Evolutionary conservation across 129 eudicot species (phyloP), one percentile per base, ranked within the genome.

Genomic region (Flaveria robusta): DNA sequence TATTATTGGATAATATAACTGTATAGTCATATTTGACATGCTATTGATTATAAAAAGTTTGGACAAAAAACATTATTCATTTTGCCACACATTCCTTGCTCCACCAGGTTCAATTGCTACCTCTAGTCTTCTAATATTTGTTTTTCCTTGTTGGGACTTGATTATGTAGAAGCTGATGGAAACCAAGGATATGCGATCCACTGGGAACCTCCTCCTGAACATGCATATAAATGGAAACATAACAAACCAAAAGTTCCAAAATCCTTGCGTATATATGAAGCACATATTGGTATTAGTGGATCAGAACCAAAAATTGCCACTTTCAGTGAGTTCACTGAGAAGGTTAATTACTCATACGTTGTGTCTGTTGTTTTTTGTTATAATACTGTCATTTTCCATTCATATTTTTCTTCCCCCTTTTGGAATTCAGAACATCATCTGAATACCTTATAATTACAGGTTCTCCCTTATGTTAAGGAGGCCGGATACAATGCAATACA

Each of bases 191-290:
- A 72, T 83, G 99, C 99, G 12, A 88, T 94, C 67, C 99, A 91
- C 55, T 94, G 99, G 99, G 99, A 94, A 60, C 97, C 97, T 39
- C 86, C 97, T 65, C 97, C 99, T 62, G 99, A 94, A 72, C 42
- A 73, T 74, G 80, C 85, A 60, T 87, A 94, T 75, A 91, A 49
- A 55, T 94, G 99, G 99, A 87, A 66, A 70, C 84, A 91, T 78
- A 83, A 82, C 46, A 91, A 66, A 18, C 99, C 96, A 56, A 77
- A 81, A 77, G 86, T 81, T 66, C 88, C 92, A 15, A 91, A 89
- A 80, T 83, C 99, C 43, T 83, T 94, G 81, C 99, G 99, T 56
- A 86, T 94, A 59, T 94, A 94, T 79, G 99, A 94, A 82, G 89
- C 94, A 7, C 99, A 94, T 87, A 83, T 94, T 83, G 99, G 99